These are phyloP conservation scores for Puccinia triticina DNA, from an alignment of 1,284 basidiomycete genomes.

Conservation along the genomic window DNA sequence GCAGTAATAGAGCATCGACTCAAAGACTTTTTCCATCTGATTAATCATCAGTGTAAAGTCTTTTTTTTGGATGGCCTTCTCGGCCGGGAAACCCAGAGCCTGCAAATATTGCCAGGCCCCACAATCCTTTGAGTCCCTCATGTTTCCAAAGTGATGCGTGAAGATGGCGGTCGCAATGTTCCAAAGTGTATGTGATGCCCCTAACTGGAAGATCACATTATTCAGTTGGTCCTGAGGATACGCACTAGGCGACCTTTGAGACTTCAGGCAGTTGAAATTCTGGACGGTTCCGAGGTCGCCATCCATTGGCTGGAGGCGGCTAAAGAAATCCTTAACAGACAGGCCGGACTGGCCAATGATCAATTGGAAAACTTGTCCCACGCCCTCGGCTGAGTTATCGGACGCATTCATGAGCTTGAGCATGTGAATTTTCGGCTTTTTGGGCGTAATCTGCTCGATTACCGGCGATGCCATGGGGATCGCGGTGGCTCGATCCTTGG, in stretches of 20 bases:
- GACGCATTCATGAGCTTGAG: constrained; percentile 16
- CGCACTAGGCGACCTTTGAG: too few species aligned
- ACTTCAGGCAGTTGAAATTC: too few species aligned
- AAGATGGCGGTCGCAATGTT: constrained; percentile 4
- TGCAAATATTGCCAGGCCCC: too few species aligned
- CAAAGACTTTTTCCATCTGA: constrained; percentile 11
- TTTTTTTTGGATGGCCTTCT: too few species aligned
- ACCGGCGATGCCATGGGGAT: background rate
- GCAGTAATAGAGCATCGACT: constrained; percentile 22
- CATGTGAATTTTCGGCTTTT: background rate
- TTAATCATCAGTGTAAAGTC: background rate
- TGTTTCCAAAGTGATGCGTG: background rate
- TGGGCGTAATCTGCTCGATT: background rate
- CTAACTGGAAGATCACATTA: constrained; percentile 8
- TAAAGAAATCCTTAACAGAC: too few species aligned
- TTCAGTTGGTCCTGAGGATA: too few species aligned
- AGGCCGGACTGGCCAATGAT: too few species aligned
- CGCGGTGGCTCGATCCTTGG: background rate
- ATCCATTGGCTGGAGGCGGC: too few species aligned
- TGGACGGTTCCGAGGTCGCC: too few species aligned
- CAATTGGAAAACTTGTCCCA: constrained; percentile 20
- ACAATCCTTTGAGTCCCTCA: too few species aligned
- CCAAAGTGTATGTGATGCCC: constrained; percentile 10
- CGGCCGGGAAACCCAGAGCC: too few species aligned
- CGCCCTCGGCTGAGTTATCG: constrained; percentile 20